Percentiles rank a stretch among this genome's conserved stretches.
phyloP scores from a whole-genome alignment of 2,329 filamentous ascomycete genomes.

The Paraphoma chrysanthemicola region DNA sequence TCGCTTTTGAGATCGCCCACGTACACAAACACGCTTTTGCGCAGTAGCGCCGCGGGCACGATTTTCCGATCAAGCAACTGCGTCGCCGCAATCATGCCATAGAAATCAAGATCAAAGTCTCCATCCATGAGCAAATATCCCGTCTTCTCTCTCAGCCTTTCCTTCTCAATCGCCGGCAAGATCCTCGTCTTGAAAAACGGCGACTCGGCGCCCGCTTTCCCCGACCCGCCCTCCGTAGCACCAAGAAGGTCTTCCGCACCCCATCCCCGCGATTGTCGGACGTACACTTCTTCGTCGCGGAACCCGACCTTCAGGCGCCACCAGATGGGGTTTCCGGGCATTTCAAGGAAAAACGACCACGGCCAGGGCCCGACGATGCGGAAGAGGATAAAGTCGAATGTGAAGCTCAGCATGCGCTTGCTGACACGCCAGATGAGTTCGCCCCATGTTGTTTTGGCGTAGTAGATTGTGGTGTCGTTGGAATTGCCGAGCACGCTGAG shows the following conservation, averaged over 20 bases:
- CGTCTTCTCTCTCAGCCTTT: conserved; percentile 76
- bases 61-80: conserved; percentile 70
- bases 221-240: conserved; percentile 49
- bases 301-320: conserved; percentile 84
- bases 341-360: conserved; percentile 63
- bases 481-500: conserved; percentile 69
- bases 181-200: conserved; percentile 68
- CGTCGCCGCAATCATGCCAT: conserved; percentile 77
- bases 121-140: conserved; percentile 86
- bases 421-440: conserved; percentile 65
- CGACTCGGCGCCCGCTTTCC: conserved; percentile 60
- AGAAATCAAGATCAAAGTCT: conserved; percentile 89
- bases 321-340: conserved; percentile 67
- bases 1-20: conserved; percentile 26
- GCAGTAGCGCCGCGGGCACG: conserved; percentile 70
- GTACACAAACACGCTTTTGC: conserved; percentile 64
- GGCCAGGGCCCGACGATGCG: conserved; percentile 56
- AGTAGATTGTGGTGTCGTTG: conserved; percentile 72
- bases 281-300: conserved; percentile 78
- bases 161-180: conserved; percentile 71
- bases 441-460: conserved; percentile 59
- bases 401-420: conserved; percentile 69
- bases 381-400: conserved; percentile 71
- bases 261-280: conserved; percentile 79
- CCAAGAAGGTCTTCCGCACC: conserved; percentile 64